Evolutionary conservation across 306 rosid genomes (phyloP), one percentile per base, ranked within the genome.

Genomic region (Quillaja saponaria): DNA sequence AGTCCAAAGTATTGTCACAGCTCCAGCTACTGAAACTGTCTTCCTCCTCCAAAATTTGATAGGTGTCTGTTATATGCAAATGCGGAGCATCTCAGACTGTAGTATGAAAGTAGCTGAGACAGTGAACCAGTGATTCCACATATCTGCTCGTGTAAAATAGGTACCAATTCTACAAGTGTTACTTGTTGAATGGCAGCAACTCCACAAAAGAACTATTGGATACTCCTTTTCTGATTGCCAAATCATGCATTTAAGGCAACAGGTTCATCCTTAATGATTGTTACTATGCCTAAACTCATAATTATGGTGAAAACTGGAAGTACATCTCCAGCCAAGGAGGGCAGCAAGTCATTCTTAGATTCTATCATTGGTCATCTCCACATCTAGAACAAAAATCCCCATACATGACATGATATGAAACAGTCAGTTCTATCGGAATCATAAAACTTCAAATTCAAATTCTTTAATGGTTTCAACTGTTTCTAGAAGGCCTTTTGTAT

Each of bases 301-400:
- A 46, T 34, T 55, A 7, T 20, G 21, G 17, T 35, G 13, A 7
- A 15, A 70, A 52, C 49, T 37, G 41, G 20, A 61, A 69, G 20
- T 2, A 25, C 40, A 50, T 17, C 55, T 39, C 33, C 47, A 41
- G 8, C 41, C 15, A 33, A 17, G 20, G 21, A 69, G 39, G 38
- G 49, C 39, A 21, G 50, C 13, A 57, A 20, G 50, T 61, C 41
- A 13, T n/a, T 34, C 31, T 45, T 10, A 19, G 69, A 62, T 35
- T 71, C 37, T 8, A 35, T 71, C 47, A 19, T 37, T 33, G 42
- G 5, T 44, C 49, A 54, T 34, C 17, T 67, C 49, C 49, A 67
- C 14, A 34, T 45, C 34, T 55, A 33, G 35, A 18, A 33, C 37
- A 67, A 34, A 35, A 47, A 47, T 34, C 20, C 50, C 73, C 63